Evolutionary conservation across 305 asterid genomes (phyloP), one percentile per base, ranked within the genome.

Genomic region (Rubia peregrina): DNA sequence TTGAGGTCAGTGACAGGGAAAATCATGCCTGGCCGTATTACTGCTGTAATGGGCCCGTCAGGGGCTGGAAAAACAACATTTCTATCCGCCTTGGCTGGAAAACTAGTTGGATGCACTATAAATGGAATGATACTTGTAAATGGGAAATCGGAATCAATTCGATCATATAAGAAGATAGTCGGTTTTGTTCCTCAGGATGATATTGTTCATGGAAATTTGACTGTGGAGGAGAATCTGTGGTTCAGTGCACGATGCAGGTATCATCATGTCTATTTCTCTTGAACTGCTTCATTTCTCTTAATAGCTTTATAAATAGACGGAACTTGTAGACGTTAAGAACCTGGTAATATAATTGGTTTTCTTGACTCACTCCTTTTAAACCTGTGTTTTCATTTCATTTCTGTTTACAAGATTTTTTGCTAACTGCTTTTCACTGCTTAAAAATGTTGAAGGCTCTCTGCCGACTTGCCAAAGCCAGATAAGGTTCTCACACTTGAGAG

Each of bases 121-220:
- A 83, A 70, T 44, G 98, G 98, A 75, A 67, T 67, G 65, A 85
- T 91, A 74, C 83, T 87, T 41, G 79, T 94, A 38, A 94, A 94
- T 70, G 96, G 95, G 74, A 89, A 85, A 76, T 10, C 87, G 4
- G 92, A 83, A 72, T 84, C 96, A 7, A 86, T 94, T 61, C 93
- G 80, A 75, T 89, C 96, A 0, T 94, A 94, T 77, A 89, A 84
- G 76, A 89, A 83, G 76, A 89, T 94, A 60, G 70, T 94, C 11
- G 97, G 98, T 69, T 91, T 90, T 76, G 98, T 93, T 79, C 98
- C 98, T 7, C 98, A 92, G 77, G 98, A 92, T 82, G 98, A 92
- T 86, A 85, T 92, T 46, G 97, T 92, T 83, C 96, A 92, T 72
- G 98, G 97, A 71, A 90, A 92, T 83, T 81, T 92, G 85, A 92